Evolutionary conservation across 192 early-diverging fungal genomes (phyloP).

Genomic region (Dissophora globulifera): DNA sequence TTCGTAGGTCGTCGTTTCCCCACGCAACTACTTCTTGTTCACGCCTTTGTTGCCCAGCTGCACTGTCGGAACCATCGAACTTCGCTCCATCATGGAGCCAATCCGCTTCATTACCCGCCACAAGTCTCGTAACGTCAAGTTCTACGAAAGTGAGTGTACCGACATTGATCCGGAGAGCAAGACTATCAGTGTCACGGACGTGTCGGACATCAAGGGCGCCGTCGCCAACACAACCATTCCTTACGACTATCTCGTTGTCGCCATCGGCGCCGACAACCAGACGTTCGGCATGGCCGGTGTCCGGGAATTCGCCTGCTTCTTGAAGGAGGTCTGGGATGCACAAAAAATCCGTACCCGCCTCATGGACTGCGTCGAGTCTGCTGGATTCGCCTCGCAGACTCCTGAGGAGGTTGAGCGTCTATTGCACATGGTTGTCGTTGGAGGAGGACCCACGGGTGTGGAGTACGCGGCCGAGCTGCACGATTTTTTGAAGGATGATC

Average conservation of each 20-base stretch:
- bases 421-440: slow-evolving; percentile 85
- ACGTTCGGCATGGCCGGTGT: slow-evolving; percentile 87
- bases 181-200: slow-evolving; percentile 81
- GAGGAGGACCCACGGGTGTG: slow-evolving; percentile 70
- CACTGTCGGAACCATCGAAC: slow-evolving; percentile 91
- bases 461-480: slow-evolving; percentile 87
- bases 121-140: slow-evolving; percentile 85
- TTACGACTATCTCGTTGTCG: slow-evolving; percentile 84
- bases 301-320: slow-evolving; percentile 77
- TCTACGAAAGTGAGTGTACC: slow-evolving; percentile 91
- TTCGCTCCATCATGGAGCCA: slow-evolving; percentile 88
- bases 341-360: slow-evolving; percentile 79
- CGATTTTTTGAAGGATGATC: slow-evolving; percentile 83
- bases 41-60: slow-evolving; percentile 75
- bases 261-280: slow-evolving; percentile 80
- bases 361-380: slow-evolving; percentile 80
- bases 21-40: slow-evolving; percentile 91
- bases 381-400: slow-evolving; percentile 78
- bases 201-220: slow-evolving; percentile 74
- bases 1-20: slow-evolving; percentile 70
- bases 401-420: slow-evolving; percentile 77
- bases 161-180: slow-evolving; percentile 87
- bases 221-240: slow-evolving; percentile 65
- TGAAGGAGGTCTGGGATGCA: slow-evolving; percentile 84
- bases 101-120: slow-evolving; percentile 88